A percentile compares a stretch with the other conserved stretches of the same genome.
These are phyloP conservation scores for Pichia kluyveri DNA, from an alignment of 805 yeast species.

Conservation along the genomic window DNA sequence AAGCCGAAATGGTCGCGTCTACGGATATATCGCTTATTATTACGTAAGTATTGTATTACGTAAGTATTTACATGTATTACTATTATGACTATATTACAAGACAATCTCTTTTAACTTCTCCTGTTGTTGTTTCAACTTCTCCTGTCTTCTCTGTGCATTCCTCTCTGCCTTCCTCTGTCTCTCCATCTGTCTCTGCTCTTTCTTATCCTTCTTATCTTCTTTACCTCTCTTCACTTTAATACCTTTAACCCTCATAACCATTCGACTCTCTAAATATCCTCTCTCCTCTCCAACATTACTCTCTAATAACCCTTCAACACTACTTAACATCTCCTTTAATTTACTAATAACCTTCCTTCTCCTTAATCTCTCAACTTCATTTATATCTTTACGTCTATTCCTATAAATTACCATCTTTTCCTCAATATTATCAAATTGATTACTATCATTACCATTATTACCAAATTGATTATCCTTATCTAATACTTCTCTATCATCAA, in stretches of 20 bases:
- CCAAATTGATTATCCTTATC: slow-evolving; percentile 11
- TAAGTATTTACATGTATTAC: too few relatives aligned
- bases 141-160: slow-evolving; percentile 15
- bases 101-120: slow-evolving; percentile 8
- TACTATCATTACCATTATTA: not conserved
- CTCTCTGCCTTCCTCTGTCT: slow-evolving; percentile 28
- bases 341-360: slow-evolving; percentile 19
- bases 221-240: slow-evolving; percentile 6
- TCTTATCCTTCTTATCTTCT: slow-evolving; percentile 19
- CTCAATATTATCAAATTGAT: not conserved
- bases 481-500: slow-evolving; percentile 30
- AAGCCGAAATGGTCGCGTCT: too few relatives aligned
- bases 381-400: slow-evolving; percentile 8
- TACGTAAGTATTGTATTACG: too few relatives aligned
- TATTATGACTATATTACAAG: too few relatives aligned
- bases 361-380: slow-evolving; percentile 26
- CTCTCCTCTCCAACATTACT: slow-evolving; percentile 16
- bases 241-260: slow-evolving; percentile 13
- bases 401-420: not conserved
- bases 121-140: slow-evolving; percentile 12
- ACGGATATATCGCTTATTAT: too few relatives aligned
- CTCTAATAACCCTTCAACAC: slow-evolving; percentile 18
- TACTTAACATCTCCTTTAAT: slow-evolving; percentile 18
- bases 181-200: slow-evolving; percentile 22
- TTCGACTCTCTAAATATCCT: slow-evolving; percentile 13